phyloP scores from a whole-genome alignment of 306 rosid genomes.

The Ammopiptanthus mongolicus region DNA sequence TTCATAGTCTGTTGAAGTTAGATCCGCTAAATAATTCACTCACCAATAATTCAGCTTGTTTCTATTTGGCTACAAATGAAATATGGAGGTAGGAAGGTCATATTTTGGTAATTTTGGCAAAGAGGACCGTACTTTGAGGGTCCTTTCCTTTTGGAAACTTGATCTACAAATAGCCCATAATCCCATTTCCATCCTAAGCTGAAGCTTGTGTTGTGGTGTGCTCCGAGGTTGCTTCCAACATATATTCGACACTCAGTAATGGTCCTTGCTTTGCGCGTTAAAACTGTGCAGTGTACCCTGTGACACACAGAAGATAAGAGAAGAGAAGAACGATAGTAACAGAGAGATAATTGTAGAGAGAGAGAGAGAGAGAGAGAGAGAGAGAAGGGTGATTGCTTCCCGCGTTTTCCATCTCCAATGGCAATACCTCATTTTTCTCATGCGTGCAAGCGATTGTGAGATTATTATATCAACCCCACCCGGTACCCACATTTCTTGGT shows the following conservation, averaged over 20 bases:
- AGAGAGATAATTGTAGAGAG: neutral
- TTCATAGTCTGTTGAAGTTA: neutral
- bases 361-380: neutral
- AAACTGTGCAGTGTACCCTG: slow-evolving; percentile 26
- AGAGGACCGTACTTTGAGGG: neutral
- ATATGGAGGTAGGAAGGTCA: neutral
- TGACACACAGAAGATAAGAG: neutral
- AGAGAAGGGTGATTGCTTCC: slow-evolving; percentile 48
- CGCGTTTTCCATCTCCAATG: slow-evolving; percentile 55
- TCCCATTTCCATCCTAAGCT: neutral
- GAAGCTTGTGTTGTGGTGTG: neutral
- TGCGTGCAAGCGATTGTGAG: slow-evolving; percentile 92
- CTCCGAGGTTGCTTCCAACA: slow-evolving; percentile 1
- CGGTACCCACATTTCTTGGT: slow-evolving; percentile 37
- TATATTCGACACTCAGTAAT: no score
- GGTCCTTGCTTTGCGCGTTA: slow-evolving; percentile 50
- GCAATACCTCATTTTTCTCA: slow-evolving; percentile 39
- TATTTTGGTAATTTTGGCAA: neutral
- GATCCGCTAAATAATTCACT: neutral
- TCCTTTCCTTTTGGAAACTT: slow-evolving; percentile 18
- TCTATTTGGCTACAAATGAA: neutral
- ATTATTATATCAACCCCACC: slow-evolving; percentile 12
- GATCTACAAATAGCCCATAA: neutral
- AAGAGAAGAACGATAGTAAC: no score
- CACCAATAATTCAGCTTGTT: no score